Percentiles rank a stretch among this genome's conserved stretches.
phyloP scores from a whole-genome alignment of 2,329 filamentous ascomycete genomes.

The Achaetomium macrosporum region DNA sequence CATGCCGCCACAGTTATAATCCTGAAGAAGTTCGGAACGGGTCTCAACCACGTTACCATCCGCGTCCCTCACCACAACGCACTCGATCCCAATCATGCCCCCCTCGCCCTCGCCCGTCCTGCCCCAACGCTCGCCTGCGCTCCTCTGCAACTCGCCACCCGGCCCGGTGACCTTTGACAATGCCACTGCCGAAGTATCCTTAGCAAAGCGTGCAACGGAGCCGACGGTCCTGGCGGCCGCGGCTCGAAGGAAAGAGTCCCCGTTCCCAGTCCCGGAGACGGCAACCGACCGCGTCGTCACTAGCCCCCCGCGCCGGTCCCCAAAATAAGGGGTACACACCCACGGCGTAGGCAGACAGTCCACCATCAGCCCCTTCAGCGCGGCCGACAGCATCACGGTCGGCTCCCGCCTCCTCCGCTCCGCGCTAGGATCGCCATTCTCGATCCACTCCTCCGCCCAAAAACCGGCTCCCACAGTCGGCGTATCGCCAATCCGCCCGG shows the following conservation, averaged over 20 bases:
- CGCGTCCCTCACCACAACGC: slow-evolving; percentile 41
- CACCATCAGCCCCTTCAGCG: slow-evolving; percentile 45
- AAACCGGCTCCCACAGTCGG: slow-evolving; percentile 79
- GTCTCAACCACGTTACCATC: slow-evolving; percentile 38
- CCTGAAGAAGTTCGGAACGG: slow-evolving; percentile 56
- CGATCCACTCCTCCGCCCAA: slow-evolving; percentile 80
- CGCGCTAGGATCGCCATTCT: slow-evolving; percentile 32
- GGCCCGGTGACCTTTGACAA: slow-evolving; percentile 62
- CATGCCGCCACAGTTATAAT: slow-evolving; percentile 85
- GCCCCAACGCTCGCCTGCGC: slow-evolving; percentile 67
- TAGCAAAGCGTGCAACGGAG: slow-evolving; percentile 63
- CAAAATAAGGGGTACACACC: slow-evolving; percentile 32
- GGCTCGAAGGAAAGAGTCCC: slow-evolving; percentile 75
- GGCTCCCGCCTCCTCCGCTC: slow-evolving; percentile 24
- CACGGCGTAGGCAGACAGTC: slow-evolving; percentile 55
- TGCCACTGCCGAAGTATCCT: slow-evolving; percentile 48
- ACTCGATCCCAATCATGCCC: slow-evolving; percentile 78
- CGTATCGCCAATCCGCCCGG: slow-evolving; percentile 80
- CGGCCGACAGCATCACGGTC: slow-evolving; percentile 35
- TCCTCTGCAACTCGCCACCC: slow-evolving; percentile 65
- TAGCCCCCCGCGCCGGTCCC: not conserved
- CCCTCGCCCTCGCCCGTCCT: slow-evolving; percentile 73
- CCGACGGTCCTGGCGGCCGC: slow-evolving; percentile 66
- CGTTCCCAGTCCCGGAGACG: slow-evolving; percentile 78
- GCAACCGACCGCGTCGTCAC: slow-evolving; percentile 44